Evolutionary conservation across 2,329 filamentous ascomycete genomes (phyloP).

Genomic region (Aureobasidium sp.): DNA sequence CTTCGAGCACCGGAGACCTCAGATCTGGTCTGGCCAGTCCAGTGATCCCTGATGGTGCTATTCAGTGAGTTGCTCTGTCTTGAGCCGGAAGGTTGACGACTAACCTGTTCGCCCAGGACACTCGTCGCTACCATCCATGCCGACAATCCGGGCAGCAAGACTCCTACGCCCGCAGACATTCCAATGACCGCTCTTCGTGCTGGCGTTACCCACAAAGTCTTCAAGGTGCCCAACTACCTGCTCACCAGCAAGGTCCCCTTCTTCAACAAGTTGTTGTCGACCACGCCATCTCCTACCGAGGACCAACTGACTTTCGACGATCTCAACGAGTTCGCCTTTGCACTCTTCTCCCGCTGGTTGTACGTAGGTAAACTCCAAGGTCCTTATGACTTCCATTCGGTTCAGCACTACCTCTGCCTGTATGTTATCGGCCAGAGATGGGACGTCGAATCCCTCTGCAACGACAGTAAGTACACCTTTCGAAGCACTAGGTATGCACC

Average conservation of each 20-base stretch:
- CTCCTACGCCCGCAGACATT: conserved; percentile 9
- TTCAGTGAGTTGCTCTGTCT: conserved; percentile 10
- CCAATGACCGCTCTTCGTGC: conserved; percentile 18
- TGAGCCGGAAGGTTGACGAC: neutral
- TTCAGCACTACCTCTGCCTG: conserved; percentile 27
- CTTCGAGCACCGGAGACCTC: conserved; percentile 13
- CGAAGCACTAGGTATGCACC: neutral
- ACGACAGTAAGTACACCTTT: conserved; percentile 18
- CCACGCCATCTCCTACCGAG: conserved; percentile 14
- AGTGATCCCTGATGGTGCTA: conserved; percentile 15
- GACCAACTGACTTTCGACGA: conserved; percentile 22
- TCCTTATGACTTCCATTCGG: conserved; percentile 26
- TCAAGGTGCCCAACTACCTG: conserved; percentile 20
- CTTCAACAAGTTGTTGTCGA: conserved; percentile 20
- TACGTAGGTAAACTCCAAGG: conserved; percentile 23
- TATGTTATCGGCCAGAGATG: conserved; percentile 25
- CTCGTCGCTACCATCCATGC: conserved; percentile 13
- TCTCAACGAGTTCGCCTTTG: conserved; percentile 24
- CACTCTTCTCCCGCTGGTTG: conserved; percentile 25
- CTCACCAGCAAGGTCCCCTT: conserved; percentile 22
- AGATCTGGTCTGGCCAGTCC: conserved; percentile 15
- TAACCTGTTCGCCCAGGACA: conserved; percentile 1
- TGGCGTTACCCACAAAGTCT: conserved; percentile 21
- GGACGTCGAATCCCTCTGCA: conserved; percentile 23
- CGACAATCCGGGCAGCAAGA: conserved; percentile 11